These are phyloP conservation scores for Metrosideros polymorpha DNA, from an alignment of 441 rosid species.

Conservation along the genomic window DNA sequence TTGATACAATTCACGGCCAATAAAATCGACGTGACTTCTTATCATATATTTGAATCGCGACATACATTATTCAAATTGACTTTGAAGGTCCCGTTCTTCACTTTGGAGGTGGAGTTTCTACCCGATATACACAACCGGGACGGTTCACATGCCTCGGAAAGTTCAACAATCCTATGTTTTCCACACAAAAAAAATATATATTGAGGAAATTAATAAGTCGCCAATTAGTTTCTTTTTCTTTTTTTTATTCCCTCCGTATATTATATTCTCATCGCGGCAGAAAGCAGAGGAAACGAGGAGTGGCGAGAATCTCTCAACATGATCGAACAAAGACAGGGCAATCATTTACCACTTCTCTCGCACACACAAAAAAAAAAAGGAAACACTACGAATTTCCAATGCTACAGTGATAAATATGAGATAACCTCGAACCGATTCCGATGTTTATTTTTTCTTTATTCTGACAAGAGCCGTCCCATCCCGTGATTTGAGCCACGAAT, in stretches of 20 bases:
- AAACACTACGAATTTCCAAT: not conserved
- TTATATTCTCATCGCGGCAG: not conserved
- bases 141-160: not conserved
- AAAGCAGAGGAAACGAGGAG: not conserved
- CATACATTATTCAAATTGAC: accelerated
- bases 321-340: not conserved
- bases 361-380: not conserved
- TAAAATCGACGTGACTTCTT: not conserved
- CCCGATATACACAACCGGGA: not conserved
- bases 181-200: not conserved
- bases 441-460: not conserved
- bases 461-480: not conserved
- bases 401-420: not conserved
- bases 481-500: not conserved
- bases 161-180: not conserved
- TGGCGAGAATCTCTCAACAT: not conserved
- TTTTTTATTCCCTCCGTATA: not conserved
- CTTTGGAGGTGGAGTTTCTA: not conserved
- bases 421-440: not conserved
- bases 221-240: not conserved
- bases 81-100: not conserved
- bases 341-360: not conserved
- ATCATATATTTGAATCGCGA: not conserved
- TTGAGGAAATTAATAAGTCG: not conserved
- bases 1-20: not conserved